Evolutionary conservation across 345 rosid species (phyloP), one percentile per base, ranked within the genome.

Genomic region (Punica granatum): DNA sequence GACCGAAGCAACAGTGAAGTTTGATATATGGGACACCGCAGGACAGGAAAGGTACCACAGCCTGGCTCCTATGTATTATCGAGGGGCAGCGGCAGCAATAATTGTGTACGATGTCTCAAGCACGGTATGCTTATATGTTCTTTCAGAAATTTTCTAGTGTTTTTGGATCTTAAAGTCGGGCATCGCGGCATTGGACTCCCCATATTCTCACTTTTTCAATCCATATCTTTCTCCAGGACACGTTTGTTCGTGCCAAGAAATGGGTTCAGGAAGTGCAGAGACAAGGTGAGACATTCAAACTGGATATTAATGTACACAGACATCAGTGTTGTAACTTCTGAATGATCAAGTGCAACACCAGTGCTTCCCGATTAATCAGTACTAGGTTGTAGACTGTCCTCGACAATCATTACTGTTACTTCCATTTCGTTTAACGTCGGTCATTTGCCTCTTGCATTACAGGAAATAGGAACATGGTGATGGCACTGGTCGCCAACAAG

Each of bases 1-100:
- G 60, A 75, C 70, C 11, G 95, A 88, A 69, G 88, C 85, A 3
- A 86, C 89, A 12, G 79, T 88, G 23, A 88, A 88, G 69, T 88
- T 84, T 60, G 91, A 88, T 63, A 86, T 83, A 76, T 88, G 95
- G 95, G 91, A 88, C 79, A 84, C 91, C 1, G 95, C 91, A 0
- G 95, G 91, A 19, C 95, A 88, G 63, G 95, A 88, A 69, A 70
- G 91, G 44, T 86, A 86, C 70, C 88, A 86, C 60, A 84, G 91
- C 75, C 77, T 88, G 77, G 88, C 95, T 68, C 95, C 95, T 0
- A 84, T 88, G 91, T 88, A 84, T 69, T 88, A 86, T 25, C 86
- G 89, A 7, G 91, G 95, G 2, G 91, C 91, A 0, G 85, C 88
- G 6, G 88, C 89, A 12, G 91, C 95, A 41, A 70, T 88, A 30